These are phyloP conservation scores for Mycosphaerella sp. DNA, from an alignment of 2,329 filamentous ascomycete genomes.

Conservation along the genomic window DNA sequence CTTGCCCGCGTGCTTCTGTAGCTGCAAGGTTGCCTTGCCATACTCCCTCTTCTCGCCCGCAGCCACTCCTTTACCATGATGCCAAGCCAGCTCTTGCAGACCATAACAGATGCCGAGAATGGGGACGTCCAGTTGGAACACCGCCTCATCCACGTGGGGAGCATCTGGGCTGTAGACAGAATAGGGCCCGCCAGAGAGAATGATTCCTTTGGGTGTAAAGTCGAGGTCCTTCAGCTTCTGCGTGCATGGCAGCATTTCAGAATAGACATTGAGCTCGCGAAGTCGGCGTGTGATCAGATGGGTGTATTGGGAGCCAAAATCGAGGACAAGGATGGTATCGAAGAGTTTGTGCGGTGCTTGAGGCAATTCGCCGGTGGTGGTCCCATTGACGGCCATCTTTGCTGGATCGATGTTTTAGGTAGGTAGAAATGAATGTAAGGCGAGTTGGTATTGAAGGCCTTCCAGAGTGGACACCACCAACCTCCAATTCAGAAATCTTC, in stretches of 20 bases:
- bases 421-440: not conserved
- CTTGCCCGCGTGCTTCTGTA: conserved; percentile 50
- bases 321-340: conserved; percentile 65
- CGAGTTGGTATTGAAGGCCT: not conserved
- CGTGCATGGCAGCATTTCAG: conserved; percentile 83
- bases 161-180: conserved; percentile 76
- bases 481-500: not conserved
- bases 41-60: conserved; percentile 65
- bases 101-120: conserved; percentile 59
- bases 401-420: not conserved
- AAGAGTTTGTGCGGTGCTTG: conserved; percentile 46
- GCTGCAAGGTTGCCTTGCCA: conserved; percentile 60
- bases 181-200: conserved; percentile 65
- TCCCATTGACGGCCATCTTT: conserved; percentile 26
- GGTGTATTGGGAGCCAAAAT: conserved; percentile 66
- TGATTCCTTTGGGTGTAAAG: conserved; percentile 78
- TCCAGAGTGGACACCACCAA: not conserved
- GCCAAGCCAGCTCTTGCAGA: conserved; percentile 68
- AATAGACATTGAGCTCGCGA: conserved; percentile 72
- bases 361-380: conserved; percentile 37
- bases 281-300: conserved; percentile 71
- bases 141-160: conserved; percentile 72
- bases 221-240: conserved; percentile 69
- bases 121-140: conserved; percentile 67
- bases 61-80: conserved; percentile 59